phyloP scores from a whole-genome alignment of 202 grass and related monocot species.

The Alloteropsis angusta region DNA sequence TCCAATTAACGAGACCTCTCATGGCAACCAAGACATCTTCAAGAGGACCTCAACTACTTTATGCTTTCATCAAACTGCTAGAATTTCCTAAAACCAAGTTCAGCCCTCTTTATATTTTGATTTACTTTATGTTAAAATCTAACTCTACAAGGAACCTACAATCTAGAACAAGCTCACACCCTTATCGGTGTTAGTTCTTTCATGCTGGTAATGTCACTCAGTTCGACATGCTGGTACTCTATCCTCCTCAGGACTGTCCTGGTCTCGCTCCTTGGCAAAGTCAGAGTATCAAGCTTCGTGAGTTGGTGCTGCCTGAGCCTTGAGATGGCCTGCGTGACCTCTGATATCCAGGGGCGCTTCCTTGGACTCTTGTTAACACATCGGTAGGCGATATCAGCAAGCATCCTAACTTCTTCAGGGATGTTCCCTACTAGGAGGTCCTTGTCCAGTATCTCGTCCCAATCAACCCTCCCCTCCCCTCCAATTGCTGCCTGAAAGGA shows the following conservation, averaged over 20 bases:
- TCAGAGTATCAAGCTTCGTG: conserved; percentile 33
- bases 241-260: conserved; percentile 58
- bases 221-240: conserved; percentile 68
- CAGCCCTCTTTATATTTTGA: conserved; percentile 18
- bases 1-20: background rate
- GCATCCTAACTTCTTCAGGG: conserved; percentile 53
- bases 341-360: conserved; percentile 77
- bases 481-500: conserved; percentile 74
- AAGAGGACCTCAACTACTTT: conserved; percentile 10
- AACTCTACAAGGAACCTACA: background rate
- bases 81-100: background rate
- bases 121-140: background rate
- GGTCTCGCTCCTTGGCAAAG: conserved; percentile 37
- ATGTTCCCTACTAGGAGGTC: conserved; percentile 47
- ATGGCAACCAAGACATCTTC: background rate
- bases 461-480: conserved; percentile 63
- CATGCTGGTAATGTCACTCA: conserved; percentile 55
- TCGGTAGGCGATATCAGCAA: conserved; percentile 66
- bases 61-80: conserved; percentile 27
- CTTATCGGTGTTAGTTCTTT: conserved; percentile 41
- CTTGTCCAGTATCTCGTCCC: conserved; percentile 85
- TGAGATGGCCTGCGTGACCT: conserved; percentile 65
- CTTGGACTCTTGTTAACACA: conserved; percentile 78
- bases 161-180: conserved; percentile 14
- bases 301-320: conserved; percentile 52